Percentiles rank a stretch among this genome's conserved stretches.
These are phyloP conservation scores for Suhomyces xylopsoci DNA, from an alignment of 805 yeast genomes.

Conservation along the genomic window DNA sequence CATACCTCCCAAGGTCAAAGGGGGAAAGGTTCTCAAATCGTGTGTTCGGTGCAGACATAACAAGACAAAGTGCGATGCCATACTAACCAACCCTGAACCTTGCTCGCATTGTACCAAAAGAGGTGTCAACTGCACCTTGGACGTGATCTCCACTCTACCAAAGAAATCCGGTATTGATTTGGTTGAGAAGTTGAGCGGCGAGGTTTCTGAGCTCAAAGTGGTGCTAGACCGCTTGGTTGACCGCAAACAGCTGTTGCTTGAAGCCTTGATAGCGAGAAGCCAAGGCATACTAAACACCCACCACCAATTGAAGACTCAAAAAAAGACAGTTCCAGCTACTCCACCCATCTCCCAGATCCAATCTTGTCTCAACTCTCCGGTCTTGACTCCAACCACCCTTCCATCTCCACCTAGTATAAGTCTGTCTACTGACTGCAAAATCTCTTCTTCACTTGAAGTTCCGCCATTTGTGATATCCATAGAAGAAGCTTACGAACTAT, in stretches of 20 bases:
- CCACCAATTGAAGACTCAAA: neutral
- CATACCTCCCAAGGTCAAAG: conserved; percentile 9
- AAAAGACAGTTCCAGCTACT: conserved; percentile 1
- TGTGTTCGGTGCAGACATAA: conserved; percentile 65
- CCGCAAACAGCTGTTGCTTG: conserved; percentile 17
- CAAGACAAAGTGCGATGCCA: conserved; percentile 64
- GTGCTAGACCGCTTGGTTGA: conserved; percentile 23
- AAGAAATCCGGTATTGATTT: conserved; percentile 40
- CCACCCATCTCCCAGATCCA: conserved; percentile 14
- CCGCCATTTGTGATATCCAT: conserved; percentile 8
- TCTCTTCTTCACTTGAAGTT: neutral
- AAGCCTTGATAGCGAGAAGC: conserved; percentile 11
- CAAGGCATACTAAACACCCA: conserved; percentile 1
- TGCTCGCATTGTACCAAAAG: conserved; percentile 56
- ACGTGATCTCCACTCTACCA: conserved; percentile 45
- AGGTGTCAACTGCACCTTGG: conserved; percentile 52
- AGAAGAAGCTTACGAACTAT: conserved; percentile 10
- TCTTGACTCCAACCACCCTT: neutral
- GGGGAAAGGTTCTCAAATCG: conserved; percentile 40
- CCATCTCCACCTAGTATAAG: neutral
- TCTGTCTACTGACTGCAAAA: neutral
- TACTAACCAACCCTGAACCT: conserved; percentile 48
- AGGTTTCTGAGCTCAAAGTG: conserved; percentile 21
- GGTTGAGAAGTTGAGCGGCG: conserved; percentile 23
- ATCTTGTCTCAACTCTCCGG: conserved; percentile 11